Evolutionary conservation across 1,139 yeast species (phyloP), one percentile per base, ranked within the genome.

Genomic region (Geotrichum phurueaensis): DNA sequence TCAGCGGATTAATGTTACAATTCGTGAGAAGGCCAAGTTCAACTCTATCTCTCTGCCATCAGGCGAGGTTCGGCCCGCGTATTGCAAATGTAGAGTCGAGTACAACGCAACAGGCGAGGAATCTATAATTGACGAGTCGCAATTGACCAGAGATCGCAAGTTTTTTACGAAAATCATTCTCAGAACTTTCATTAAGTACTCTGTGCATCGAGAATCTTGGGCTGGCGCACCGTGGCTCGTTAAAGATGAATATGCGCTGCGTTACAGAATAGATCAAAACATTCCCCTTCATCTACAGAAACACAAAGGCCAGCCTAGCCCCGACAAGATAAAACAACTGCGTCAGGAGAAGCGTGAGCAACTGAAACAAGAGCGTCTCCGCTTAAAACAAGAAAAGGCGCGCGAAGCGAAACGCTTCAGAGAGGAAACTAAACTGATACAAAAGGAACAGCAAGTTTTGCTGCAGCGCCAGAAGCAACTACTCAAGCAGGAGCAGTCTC

Each of bases 191-290:
- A 83, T 94, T 69, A 92, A 92, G 70, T 81, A 91, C 67, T 85
- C 96, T 5, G 84, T 94, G 67, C 81, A 89, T 3, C 82, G 97
- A 67, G 89, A 94, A 3, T 82, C 86, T 62, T 88, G 88, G 78
- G 81, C 87, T 53, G 97, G 98, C 1, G 96, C 98, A 1, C 98
- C 99, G 1, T 94, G 98, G 98, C 85, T 94, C 22, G 96, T 94
- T n/a, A 88, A 87, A 71, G 84, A 83, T 43, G 85, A 86, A 66
- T 90, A 84, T 71, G 79, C 79, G 10, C 65, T 65, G 39, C 68
- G 66, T 60, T 73, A 75, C 66, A 62, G 74, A 59, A 72, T 76
- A 56, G 75, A 75, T 54, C 70, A 73, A 33, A 68, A 65, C 50
- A 64, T 73, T 51, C 78, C 78, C 1, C 63, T 66, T 20, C 72